A percentile compares a stretch with the other conserved stretches of the same genome.
Evolutionary conservation across 495 filamentous ascomycete genomes (phyloP).

Genomic region (Chaetomium cochliodes): DNA sequence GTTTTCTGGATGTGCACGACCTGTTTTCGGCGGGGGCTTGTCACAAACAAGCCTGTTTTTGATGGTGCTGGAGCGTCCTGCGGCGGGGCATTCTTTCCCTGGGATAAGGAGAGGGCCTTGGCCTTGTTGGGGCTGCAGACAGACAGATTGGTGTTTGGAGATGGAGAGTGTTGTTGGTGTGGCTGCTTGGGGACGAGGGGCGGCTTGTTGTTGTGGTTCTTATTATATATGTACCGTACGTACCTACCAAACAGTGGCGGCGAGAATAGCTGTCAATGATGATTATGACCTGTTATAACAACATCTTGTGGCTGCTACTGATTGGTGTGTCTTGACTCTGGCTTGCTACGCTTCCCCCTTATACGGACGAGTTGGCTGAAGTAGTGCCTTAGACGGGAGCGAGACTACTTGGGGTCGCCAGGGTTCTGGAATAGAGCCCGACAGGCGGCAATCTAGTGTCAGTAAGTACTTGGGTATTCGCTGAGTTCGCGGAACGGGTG

Average conservation of each 20-base stretch:
- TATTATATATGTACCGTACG: background rate
- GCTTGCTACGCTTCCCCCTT: too few species aligned
- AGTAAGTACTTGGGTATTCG: too few species aligned
- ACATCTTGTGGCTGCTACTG: too few species aligned
- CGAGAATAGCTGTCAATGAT: slow-evolving; percentile 6
- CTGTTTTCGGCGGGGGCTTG: background rate
- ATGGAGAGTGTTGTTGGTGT: background rate
- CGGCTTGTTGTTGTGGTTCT: slow-evolving; percentile 3
- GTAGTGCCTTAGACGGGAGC: too few species aligned
- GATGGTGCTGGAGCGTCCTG: background rate
- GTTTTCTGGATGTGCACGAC: background rate
- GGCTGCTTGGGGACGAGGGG: background rate
- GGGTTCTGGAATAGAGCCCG: too few species aligned
- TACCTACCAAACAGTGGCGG: background rate
- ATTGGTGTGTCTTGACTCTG: too few species aligned
- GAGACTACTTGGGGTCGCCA: too few species aligned
- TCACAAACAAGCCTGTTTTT: background rate
- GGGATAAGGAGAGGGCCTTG: background rate
- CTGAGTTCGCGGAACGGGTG: too few species aligned
- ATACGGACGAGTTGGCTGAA: too few species aligned
- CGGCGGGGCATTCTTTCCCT: background rate
- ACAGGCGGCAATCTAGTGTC: too few species aligned
- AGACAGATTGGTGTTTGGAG: background rate
- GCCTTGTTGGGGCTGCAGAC: background rate
- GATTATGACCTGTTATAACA: slow-evolving; percentile 6